Conservation (phyloP, 148 eudicot species). For the Selenicereus undatus region DNA sequence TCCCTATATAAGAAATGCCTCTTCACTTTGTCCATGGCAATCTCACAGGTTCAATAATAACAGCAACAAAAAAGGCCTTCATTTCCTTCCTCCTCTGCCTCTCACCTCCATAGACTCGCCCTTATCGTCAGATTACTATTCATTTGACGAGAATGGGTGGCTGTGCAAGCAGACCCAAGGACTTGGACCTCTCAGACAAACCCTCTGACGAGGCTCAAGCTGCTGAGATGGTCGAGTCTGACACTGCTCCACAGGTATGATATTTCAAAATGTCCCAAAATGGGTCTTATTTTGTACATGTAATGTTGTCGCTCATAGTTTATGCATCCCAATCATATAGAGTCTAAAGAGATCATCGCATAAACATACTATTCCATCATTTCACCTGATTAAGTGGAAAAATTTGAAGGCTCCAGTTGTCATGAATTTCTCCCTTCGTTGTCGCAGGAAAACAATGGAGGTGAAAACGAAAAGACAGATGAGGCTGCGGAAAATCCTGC, state of each 20-base stretch:
- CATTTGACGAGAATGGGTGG: slow-evolving; percentile 56
- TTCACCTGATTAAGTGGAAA: background rate
- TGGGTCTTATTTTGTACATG: background rate
- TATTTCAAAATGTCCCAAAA: background rate
- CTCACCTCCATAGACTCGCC: slow-evolving; percentile 28
- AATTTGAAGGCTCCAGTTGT: background rate
- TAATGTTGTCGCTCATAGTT: too few relatives aligned
- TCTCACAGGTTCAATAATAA: slow-evolving; percentile 26
- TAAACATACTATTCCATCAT: too few relatives aligned
- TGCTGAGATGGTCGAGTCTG: slow-evolving; percentile 29
- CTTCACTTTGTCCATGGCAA: slow-evolving; percentile 14
- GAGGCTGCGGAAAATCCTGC: slow-evolving; percentile 38
- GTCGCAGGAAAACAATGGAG: slow-evolving; percentile 41
- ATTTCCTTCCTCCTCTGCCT: slow-evolving; percentile 11
- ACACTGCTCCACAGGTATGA: slow-evolving; percentile 35
- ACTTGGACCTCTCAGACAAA: slow-evolving; percentile 30
- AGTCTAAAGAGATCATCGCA: too few relatives aligned
- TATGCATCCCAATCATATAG: too few relatives aligned
- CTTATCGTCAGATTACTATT: slow-evolving; percentile 21
- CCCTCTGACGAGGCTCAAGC: slow-evolving; percentile 34
- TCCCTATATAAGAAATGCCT: background rate
- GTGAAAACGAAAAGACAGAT: slow-evolving; percentile 40
- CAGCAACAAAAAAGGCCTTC: slow-evolving; percentile 5
- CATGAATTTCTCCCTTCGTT: background rate
- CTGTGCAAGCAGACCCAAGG: slow-evolving; percentile 80